Evolutionary conservation across 495 filamentous ascomycete species (phyloP), one percentile per base, ranked within the genome.

Genomic region (Xylaria castorea): DNA sequence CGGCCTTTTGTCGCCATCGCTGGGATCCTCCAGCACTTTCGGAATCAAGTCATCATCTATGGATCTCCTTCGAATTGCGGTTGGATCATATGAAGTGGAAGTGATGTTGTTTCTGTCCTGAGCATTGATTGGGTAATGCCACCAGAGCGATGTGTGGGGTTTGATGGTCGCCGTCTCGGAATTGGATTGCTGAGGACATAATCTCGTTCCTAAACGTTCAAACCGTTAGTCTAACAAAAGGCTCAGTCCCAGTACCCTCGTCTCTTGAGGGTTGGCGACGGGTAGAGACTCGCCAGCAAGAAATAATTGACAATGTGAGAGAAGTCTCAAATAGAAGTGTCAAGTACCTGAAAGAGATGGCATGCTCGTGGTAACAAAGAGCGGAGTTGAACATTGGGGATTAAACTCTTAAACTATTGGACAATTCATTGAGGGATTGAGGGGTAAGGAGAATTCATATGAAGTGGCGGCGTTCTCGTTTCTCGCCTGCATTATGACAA

Each of bases 301-400:
- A 18, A 60, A 60, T 9, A 1, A 40, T 62, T 62, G 11, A 16
- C 60, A 38, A 25, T 7, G 8, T 32, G 1, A 20, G 30, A 60
- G 5, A 42, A 27, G 22, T 16, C 14, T 4, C 18, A 44, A 44
- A 53, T 4, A 20, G 44, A 34, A 32, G 30, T 36, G 30, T 16
- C 46, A 36, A 51, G 20, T 55, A 67, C 65, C 30, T 67, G 48
- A 40, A 50, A 16, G 32, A 51, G 27, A 34, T 67, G 46, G 32
- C 48, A 68, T 68, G 66, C 66, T 68, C 66, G 32, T 25, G 11
- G 50, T n/a, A 25, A 57, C 1, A 44, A 34, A 27, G 4, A n/a
- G 42, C 12, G 42, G 63, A 22, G 25, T 14, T 34, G 38, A 2
- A 48, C 63, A 66, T 66, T 30, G 36, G 27, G 63, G 50, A 34